These are phyloP conservation scores for Aquilaria yunnanensis DNA, from an alignment of 345 rosid genomes.

Conservation along the genomic window DNA sequence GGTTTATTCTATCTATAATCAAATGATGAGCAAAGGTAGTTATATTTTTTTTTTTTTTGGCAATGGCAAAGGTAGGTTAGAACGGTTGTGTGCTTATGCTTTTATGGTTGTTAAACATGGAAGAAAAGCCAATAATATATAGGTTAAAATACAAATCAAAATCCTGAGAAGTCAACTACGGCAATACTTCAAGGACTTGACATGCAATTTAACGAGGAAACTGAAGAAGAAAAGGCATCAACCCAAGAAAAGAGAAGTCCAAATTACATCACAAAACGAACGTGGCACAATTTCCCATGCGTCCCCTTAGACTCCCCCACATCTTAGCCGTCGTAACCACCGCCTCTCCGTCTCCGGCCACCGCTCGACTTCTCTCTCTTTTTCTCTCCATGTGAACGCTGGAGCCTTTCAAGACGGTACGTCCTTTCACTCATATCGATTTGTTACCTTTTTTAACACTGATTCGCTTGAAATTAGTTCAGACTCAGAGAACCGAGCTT, in stretches of 20 bases:
- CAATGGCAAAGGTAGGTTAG: too few species aligned
- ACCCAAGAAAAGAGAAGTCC: not conserved
- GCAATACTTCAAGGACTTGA: too few species aligned
- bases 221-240: not conserved
- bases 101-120: too few species aligned
- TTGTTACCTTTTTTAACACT: too few species aligned
- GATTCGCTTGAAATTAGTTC: conserved; percentile 3
- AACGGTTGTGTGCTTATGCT: too few species aligned
- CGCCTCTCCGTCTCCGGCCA: conserved; percentile 5
- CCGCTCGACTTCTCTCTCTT: not conserved
- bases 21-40: too few species aligned
- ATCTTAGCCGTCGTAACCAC: conserved; percentile 10
- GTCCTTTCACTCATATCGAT: conserved; percentile 10
- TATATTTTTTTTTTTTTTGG: too few species aligned
- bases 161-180: too few species aligned
- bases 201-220: too few species aligned
- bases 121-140: too few species aligned
- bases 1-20: too few species aligned
- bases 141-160: too few species aligned
- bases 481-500: not conserved
- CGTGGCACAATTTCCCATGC: conserved; percentile 63
- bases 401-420: not conserved
- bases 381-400: not conserved
- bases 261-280: not conserved
- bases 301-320: conserved; percentile 11